Evolutionary conservation across 2,329 filamentous ascomycete species (phyloP).

Genomic region (Xylariaceae sp.): DNA sequence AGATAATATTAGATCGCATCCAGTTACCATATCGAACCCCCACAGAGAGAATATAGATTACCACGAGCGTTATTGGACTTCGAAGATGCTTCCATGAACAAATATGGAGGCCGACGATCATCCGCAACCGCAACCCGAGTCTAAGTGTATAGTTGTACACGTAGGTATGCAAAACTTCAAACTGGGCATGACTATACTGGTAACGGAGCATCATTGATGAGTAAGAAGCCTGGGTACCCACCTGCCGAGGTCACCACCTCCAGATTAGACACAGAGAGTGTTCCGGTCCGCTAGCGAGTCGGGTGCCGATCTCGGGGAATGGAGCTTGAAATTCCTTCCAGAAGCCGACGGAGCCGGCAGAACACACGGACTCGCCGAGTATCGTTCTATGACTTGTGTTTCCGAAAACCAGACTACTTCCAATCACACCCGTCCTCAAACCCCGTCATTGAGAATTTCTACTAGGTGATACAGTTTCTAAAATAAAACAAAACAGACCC

Average conservation of each 20-base stretch:
- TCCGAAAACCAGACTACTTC: neutral
- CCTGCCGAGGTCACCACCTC: neutral
- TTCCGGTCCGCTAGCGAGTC: neutral
- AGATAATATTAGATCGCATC: neutral
- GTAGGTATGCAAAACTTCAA: neutral
- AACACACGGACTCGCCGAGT: conserved; percentile 2
- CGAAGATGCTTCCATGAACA: neutral
- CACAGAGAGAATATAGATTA: no score
- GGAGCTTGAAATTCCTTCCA: conserved; percentile 1
- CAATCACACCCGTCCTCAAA: no score
- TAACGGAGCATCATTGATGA: neutral
- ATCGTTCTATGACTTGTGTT: neutral
- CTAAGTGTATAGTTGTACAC: neutral
- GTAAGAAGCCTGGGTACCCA: neutral
- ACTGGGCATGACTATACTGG: neutral
- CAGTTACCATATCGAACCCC: neutral
- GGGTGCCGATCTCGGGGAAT: conserved; percentile 8
- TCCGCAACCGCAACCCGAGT: neutral
- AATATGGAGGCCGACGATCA: neutral
- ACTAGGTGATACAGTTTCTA: neutral
- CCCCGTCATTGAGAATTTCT: no score
- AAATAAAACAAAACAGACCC: neutral
- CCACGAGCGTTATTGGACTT: neutral
- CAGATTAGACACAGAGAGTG: neutral
- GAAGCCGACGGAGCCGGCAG: conserved; percentile 17